These are phyloP conservation scores for Fusarium sp. DNA, from an alignment of 2,329 filamentous ascomycete species.

Conservation along the genomic window DNA sequence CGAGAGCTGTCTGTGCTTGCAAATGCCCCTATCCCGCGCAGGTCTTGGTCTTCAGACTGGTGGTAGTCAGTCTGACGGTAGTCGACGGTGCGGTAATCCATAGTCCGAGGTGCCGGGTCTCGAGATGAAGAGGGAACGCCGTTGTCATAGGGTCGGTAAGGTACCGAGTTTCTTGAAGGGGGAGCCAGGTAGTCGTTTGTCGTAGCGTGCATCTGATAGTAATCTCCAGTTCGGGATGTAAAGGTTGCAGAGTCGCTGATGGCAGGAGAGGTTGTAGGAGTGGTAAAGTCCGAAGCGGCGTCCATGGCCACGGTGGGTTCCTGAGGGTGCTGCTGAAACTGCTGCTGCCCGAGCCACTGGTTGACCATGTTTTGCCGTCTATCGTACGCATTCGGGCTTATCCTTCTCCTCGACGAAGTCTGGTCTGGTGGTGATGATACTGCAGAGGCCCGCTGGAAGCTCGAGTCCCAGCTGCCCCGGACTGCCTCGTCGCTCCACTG, in stretches of 20 bases:
- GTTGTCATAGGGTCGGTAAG: conserved; percentile 5
- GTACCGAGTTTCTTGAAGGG: conserved; percentile 18
- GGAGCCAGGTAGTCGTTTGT: conserved; percentile 34
- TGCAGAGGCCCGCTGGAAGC: conserved; percentile 36
- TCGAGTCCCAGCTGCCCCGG: conserved; percentile 43
- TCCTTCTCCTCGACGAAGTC: conserved; percentile 27
- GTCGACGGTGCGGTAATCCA: conserved; percentile 24
- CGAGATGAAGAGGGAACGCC: conserved; percentile 23
- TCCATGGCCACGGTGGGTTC: conserved; percentile 31
- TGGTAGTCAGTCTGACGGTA: conserved; percentile 23
- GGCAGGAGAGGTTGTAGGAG: conserved; percentile 41
- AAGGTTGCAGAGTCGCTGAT: conserved; percentile 45
- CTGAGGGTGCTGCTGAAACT: conserved; percentile 33
- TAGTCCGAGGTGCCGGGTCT: conserved; percentile 19
- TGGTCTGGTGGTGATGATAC: conserved; percentile 36
- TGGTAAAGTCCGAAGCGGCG: conserved; percentile 39
- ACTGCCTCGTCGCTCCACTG: conserved; percentile 47
- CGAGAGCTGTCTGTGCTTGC: conserved; percentile 34
- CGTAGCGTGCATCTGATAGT: conserved; percentile 21
- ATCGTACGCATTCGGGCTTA: conserved; percentile 30
- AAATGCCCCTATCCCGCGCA: conserved; percentile 41
- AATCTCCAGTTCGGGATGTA: conserved; percentile 21
- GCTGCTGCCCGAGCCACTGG: conserved; percentile 41
- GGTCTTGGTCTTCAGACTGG: conserved; percentile 34
- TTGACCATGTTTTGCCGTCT: conserved; percentile 39